Base-by-base conservation (phyloP, 2,329 filamentous ascomycete species). In the Cladophialophora chaetospira region DNA sequence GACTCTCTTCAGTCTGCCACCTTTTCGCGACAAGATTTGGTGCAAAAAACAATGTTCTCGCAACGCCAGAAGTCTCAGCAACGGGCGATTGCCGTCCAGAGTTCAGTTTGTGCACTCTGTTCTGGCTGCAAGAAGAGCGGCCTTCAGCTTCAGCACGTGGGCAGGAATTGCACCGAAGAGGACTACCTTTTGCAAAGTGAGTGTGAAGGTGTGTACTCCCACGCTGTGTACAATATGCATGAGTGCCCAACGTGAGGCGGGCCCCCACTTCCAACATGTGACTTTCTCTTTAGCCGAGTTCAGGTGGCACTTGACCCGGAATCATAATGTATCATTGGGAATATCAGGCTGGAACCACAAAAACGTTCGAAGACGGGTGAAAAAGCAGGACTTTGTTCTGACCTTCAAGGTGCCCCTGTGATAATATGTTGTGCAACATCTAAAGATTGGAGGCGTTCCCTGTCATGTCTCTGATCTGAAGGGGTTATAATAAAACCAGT, bases 181-280 rank as follows among this genome's bases (percentile, higher is more conserved):
- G n/a, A n/a, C n/a, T n/a, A n/a, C n/a, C n/a, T n/a, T n/a, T n/a
- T n/a, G n/a, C n/a, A n/a, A n/a, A n/a, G n/a, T n/a, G n/a, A n/a
- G 40, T 35, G 23, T 13, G 26, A 23, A 26, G 31, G 36, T 26
- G 40, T 48, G 40, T 36, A 46, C 54, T 23, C 40, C 26, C 40
- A 46, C 44, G 51, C 35, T 55, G 29, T 43, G 26, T 23, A 21
- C 26, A 11, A 3, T 50, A 57, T 62, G 60, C 60, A 56, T 53
- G 40, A 28, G 48, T 62, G 57, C 60, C 60, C 60, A 62, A 62
- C 36, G 53, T 62, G 60, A 60, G 60, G 57, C 57, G 60, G 38
- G 26, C 36, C 38, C 48, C 36, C 48, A 31, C 33, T 33, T 26
- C 25, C 28, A 43, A 5, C 48, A 40, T 51, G 48, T 42, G 48